phyloP scores from a whole-genome alignment of 129 eudicot species.

The Pittosporum tobira region DNA sequence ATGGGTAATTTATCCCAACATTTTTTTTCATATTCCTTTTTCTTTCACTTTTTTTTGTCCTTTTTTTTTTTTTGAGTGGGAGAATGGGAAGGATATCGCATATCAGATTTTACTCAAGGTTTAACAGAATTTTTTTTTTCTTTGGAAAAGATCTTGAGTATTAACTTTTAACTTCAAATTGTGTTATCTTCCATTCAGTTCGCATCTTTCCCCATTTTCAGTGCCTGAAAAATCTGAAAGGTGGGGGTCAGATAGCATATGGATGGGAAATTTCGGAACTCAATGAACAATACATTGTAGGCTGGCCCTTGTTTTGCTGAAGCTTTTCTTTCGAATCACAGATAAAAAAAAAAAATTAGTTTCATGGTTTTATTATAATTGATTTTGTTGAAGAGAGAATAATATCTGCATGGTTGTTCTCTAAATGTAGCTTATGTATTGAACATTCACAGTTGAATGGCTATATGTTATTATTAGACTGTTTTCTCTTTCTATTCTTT shows the following conservation, averaged over 20 bases:
- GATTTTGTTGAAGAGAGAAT: slow-evolving; percentile 24
- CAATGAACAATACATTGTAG: slow-evolving; percentile 25
- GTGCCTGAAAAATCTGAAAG: slow-evolving; percentile 17
- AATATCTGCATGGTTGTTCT: slow-evolving; percentile 15
- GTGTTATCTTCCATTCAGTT: slow-evolving; percentile 18
- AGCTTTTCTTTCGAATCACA: slow-evolving; percentile 22
- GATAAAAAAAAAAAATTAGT: slow-evolving; percentile 15
- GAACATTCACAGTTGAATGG: too few species aligned
- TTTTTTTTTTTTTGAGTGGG: slow-evolving; percentile 18
- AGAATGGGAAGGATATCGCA: slow-evolving; percentile 23
- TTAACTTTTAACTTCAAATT: slow-evolving; percentile 19
- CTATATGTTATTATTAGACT: neutral
- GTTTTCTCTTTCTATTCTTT: neutral
- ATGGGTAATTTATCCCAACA: slow-evolving; percentile 34
- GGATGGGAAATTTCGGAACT: slow-evolving; percentile 31
- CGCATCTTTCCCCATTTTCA: slow-evolving; percentile 21
- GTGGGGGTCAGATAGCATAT: slow-evolving; percentile 8
- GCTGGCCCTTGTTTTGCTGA: slow-evolving; percentile 16
- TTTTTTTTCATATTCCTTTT: slow-evolving; percentile 7
- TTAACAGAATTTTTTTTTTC: slow-evolving; percentile 25
- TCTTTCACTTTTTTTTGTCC: slow-evolving; percentile 9
- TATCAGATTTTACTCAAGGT: slow-evolving; percentile 51
- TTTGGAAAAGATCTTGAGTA: slow-evolving; percentile 36
- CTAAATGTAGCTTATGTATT: slow-evolving; percentile 20
- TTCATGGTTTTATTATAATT: slow-evolving; percentile 23